Percentiles rank a stretch among this genome's conserved stretches.
These are phyloP conservation scores for Ochromonas danica DNA, from an alignment of 108 stramenopile species.

Conservation along the genomic window DNA sequence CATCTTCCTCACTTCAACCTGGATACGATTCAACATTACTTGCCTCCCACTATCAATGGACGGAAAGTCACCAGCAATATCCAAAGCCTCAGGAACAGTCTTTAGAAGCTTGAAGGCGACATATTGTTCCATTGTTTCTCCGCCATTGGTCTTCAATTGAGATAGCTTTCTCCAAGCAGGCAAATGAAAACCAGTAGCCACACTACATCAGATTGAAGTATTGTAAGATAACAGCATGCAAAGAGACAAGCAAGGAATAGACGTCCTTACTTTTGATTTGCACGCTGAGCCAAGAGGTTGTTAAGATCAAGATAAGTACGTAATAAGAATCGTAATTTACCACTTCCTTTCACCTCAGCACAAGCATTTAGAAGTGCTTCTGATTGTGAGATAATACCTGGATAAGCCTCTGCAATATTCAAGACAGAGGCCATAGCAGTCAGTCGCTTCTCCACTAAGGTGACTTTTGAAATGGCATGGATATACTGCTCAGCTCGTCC, in stretches of 20 bases:
- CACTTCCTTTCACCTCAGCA: not conserved
- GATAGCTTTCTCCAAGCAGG: not conserved
- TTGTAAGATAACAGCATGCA: not conserved
- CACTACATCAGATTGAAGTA: not conserved
- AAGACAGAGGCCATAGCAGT: not conserved
- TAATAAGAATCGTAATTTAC: not conserved
- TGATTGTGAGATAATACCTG: not conserved
- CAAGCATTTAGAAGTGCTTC: not conserved
- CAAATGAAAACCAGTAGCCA: not conserved
- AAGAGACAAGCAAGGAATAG: not conserved
- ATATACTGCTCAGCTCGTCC: conserved; percentile 19
- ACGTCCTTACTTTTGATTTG: not conserved
- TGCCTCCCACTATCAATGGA: not conserved
- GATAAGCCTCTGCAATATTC: not conserved
- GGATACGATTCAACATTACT: not conserved
- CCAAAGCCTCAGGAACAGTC: not conserved
- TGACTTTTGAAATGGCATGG: not conserved
- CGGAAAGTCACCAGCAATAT: not conserved
- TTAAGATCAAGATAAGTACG: not conserved
- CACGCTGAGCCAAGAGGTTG: not conserved
- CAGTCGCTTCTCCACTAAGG: not conserved
- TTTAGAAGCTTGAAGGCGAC: not conserved
- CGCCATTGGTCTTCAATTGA: conserved; percentile 23
- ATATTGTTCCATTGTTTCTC: not conserved
- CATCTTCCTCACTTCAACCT: not conserved